A percentile compares a stretch with the other conserved stretches of the same genome.
These are phyloP conservation scores for Tolypocladium sp. DNA, from an alignment of 2,329 filamentous ascomycete genomes.

Conservation along the genomic window DNA sequence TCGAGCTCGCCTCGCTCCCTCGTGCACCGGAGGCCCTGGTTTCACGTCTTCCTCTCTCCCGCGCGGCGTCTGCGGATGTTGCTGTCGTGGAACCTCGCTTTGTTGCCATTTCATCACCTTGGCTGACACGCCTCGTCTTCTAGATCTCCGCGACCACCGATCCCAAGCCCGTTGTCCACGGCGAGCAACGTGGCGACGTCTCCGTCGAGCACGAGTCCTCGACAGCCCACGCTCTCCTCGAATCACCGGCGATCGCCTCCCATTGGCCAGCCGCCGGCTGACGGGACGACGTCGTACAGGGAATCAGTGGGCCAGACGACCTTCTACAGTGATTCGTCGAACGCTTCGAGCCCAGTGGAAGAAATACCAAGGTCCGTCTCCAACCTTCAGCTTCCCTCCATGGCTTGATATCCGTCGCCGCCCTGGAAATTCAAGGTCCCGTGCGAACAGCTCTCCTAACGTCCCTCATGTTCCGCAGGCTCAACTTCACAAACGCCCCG, in stretches of 20 bases:
- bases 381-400: not conserved
- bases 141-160: constrained; percentile 39
- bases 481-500: constrained; percentile 21
- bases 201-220: constrained; percentile 31
- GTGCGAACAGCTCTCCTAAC: not conserved
- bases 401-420: not conserved
- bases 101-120: not conserved
- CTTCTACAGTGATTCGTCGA: constrained; percentile 27
- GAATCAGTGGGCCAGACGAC: constrained; percentile 16
- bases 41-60: not conserved
- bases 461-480: constrained; percentile 10
- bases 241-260: constrained; percentile 14
- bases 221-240: constrained; percentile 10
- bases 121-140: not conserved
- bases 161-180: constrained; percentile 41
- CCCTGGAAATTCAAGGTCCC: not conserved
- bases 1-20: not conserved
- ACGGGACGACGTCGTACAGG: constrained; percentile 1
- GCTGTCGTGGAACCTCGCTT: not conserved
- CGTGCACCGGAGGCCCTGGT: not conserved
- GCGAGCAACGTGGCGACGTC: constrained; percentile 32
- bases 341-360: constrained; percentile 21
- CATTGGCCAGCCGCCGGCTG: constrained; percentile 6
- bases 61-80: not conserved
- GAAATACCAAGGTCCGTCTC: constrained; percentile 22